A percentile compares a stretch with the other conserved stretches of the same genome.
phyloP scores from a whole-genome alignment of 108 stramenopile genomes.

The Skeletonema potamos region DNA sequence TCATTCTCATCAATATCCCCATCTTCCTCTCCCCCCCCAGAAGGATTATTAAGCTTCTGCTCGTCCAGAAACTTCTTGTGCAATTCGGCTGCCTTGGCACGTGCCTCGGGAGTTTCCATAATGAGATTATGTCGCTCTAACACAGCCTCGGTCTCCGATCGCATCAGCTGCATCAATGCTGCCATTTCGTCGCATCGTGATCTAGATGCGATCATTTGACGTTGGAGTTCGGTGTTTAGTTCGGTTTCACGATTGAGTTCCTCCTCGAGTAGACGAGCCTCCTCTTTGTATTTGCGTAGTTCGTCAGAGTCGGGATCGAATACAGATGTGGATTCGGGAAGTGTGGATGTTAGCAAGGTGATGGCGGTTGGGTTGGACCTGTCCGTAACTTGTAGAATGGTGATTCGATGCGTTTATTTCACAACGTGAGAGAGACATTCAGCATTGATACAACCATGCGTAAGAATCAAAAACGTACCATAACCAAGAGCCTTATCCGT shows the following conservation, averaged over 20 bases:
- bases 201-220: slow-evolving; percentile 52
- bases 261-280: slow-evolving; percentile 51
- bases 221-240: slow-evolving; percentile 60
- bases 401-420: neutral
- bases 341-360: slow-evolving; percentile 57
- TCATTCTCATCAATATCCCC: slow-evolving; percentile 10
- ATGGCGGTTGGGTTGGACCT: slow-evolving; percentile 49
- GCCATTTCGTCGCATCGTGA: slow-evolving; percentile 71
- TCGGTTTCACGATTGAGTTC: slow-evolving; percentile 61
- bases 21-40: slow-evolving; percentile 10
- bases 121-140: slow-evolving; percentile 78
- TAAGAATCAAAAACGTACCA: slow-evolving; percentile 25
- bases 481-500: slow-evolving; percentile 70
- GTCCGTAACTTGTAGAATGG: slow-evolving; percentile 32
- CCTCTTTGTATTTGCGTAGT: slow-evolving; percentile 44
- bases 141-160: slow-evolving; percentile 89
- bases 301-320: slow-evolving; percentile 35
- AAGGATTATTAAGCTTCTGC: slow-evolving; percentile 37
- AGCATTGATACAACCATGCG: neutral
- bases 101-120: slow-evolving; percentile 67
- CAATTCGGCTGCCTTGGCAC: slow-evolving; percentile 53
- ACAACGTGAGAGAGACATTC: neutral
- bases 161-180: slow-evolving; percentile 76
- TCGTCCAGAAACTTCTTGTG: slow-evolving; percentile 43
- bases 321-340: slow-evolving; percentile 49